Evolutionary conservation across 1,139 yeast genomes (phyloP).

Genomic region (Zhuliangozyma blackwelliae): DNA sequence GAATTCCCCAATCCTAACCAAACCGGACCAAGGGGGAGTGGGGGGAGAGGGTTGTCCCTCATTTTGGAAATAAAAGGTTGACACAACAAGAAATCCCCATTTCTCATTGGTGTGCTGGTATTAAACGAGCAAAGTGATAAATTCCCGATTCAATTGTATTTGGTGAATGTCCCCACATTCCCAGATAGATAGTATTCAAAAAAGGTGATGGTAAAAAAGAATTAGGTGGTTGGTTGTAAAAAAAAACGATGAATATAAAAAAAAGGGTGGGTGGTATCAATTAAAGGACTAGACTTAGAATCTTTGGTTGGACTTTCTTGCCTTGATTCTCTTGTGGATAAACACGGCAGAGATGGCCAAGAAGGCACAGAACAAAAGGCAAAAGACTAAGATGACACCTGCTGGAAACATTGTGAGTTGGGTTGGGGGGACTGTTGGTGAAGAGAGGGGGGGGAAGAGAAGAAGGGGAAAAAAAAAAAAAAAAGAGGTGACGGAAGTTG

Average conservation of each 20-base stretch:
- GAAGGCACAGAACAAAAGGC: constrained; percentile 41
- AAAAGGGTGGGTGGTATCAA: not conserved
- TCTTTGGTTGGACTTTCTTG: constrained; percentile 46
- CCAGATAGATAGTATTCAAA: too few relatives aligned
- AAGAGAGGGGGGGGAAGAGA: constrained; percentile 2
- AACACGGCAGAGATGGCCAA: constrained; percentile 32
- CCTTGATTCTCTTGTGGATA: constrained; percentile 36
- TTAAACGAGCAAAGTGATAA: too few relatives aligned
- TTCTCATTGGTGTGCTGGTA: too few relatives aligned
- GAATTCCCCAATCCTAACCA: too few relatives aligned
- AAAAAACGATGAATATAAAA: not conserved
- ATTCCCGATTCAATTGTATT: too few relatives aligned
- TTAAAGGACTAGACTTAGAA: constrained; percentile 23
- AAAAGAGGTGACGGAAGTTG: constrained; percentile 3
- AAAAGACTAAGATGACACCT: constrained; percentile 50
- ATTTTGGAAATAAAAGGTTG: too few relatives aligned
- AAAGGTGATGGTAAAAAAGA: too few relatives aligned
- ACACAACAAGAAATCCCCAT: too few relatives aligned
- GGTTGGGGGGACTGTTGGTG: not conserved
- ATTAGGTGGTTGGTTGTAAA: not conserved
- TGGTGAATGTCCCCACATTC: too few relatives aligned
- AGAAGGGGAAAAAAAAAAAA: constrained; percentile 1
- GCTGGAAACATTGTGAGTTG: constrained; percentile 39
- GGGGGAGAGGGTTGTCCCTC: too few relatives aligned
- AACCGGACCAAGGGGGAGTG: too few relatives aligned